Conservation (phyloP, 495 filamentous ascomycete genomes). For the Xylaria acuta region DNA sequence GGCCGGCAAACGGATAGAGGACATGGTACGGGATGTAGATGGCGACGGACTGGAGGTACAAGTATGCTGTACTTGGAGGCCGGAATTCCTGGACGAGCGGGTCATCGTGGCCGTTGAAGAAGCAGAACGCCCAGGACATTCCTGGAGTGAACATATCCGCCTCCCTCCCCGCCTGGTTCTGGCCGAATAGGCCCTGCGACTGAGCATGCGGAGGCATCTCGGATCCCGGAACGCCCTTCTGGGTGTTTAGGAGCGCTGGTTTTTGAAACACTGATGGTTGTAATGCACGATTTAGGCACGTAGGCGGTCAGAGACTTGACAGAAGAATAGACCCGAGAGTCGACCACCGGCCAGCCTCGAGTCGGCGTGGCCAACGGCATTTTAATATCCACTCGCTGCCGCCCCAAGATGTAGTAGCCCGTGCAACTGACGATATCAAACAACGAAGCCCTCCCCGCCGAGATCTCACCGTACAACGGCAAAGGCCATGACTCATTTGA, state of each 20-base stretch:
- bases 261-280: not conserved
- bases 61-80: not conserved
- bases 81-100: conserved; percentile 5
- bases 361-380: not conserved
- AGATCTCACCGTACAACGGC: not conserved
- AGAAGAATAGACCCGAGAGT: not conserved
- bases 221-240: too few species aligned
- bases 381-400: conserved; percentile 5
- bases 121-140: conserved; percentile 11
- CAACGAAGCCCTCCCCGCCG: not conserved
- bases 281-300: not conserved
- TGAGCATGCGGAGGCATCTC: not conserved
- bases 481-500: not conserved
- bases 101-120: not conserved
- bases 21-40: not conserved
- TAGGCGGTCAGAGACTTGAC: not conserved
- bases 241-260: not conserved
- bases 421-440: not conserved
- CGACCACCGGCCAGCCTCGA: not conserved
- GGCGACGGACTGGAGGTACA: conserved; percentile 1
- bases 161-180: not conserved
- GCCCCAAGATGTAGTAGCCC: not conserved
- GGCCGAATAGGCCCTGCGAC: not conserved
- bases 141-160: not conserved
- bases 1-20: not conserved